Base-by-base conservation (phyloP, 345 rosid genomes). In the Dimocarpus longan region DNA sequence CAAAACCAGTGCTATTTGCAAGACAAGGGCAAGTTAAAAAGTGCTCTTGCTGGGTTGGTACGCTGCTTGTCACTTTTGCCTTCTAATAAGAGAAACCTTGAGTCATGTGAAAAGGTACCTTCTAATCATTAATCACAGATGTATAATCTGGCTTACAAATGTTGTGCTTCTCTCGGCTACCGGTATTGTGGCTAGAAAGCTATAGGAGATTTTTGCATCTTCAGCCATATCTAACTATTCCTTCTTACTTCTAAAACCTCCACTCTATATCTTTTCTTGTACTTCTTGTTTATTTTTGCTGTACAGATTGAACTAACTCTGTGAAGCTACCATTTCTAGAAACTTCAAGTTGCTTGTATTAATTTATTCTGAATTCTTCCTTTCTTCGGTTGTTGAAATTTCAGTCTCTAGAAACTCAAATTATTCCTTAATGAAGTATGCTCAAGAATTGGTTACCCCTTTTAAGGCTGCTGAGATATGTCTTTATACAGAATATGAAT, bases 31-130 rank as follows among this genome's bases (percentile, higher is more conserved):
- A 89, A 89, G 84, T 90, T 94, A 42, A 94, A 83, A 76, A 87
- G 74, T 81, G 88, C 87, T 67, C 91, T 96, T 82, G 85, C 87
- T 72, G 97, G 98, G n/a, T 81, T 96, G 76, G 82, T 84, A 24
- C 90, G 79, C 76, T 96, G 98, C 87, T 84, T 96, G 77, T 90
- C 91, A 5, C 73, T 95, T 76, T 85, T 93, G 84, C 90, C 91
- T 62, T 78, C 83, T 76, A 80, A 85, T 50, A 84, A 80, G 75
- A 76, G 81, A 76, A 82, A 82, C 83, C 79, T 68, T 22, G 76
- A 84, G 71, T 70, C 83, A 39, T 68, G 64, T 62, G 84, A 81
- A 75, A 85, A 89, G 89, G 98, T 91, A 77, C 78, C 54, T 66
- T 66, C 66, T 59, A 40, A 19, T 15, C 76, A 32, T 70, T 11